These are phyloP conservation scores for Pisolithus microcarpus DNA, from an alignment of 768 basidiomycete genomes.

Conservation along the genomic window DNA sequence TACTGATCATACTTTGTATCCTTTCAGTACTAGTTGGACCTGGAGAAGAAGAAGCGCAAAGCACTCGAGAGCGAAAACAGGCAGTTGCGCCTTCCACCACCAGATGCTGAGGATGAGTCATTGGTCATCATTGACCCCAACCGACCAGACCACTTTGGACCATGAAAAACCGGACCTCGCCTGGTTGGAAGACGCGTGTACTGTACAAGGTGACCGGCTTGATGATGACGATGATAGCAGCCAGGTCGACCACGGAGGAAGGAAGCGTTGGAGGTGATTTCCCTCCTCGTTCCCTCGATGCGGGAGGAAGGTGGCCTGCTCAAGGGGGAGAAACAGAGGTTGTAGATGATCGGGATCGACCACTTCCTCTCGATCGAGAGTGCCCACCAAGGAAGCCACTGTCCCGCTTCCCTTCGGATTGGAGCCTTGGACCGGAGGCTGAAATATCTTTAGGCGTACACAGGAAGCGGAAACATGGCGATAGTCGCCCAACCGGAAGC, in stretches of 20 bases:
- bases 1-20: not conserved
- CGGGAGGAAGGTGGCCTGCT: constrained; percentile 7
- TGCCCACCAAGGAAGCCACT: not conserved
- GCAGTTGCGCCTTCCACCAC: constrained; percentile 3
- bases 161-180: constrained; percentile 9
- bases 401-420: constrained; percentile 14
- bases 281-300: not conserved
- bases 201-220: constrained; percentile 22
- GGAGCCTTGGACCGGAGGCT: constrained; percentile 14
- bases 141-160: constrained; percentile 15
- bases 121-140: constrained; percentile 24
- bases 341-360: not conserved
- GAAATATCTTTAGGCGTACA: constrained; percentile 4
- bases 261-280: constrained; percentile 17
- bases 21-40: constrained; percentile 8
- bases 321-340: not conserved
- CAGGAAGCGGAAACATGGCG: constrained; percentile 9
- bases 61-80: constrained; percentile 12
- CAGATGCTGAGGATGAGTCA: constrained; percentile 20
- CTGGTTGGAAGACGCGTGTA: constrained; percentile 25
- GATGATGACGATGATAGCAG: constrained; percentile 8
- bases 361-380: constrained; percentile 7
- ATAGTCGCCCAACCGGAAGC: constrained; percentile 10
- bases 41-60: constrained; percentile 22
- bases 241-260: constrained; percentile 6